These are phyloP conservation scores for Paramyrothecium roridum DNA, from an alignment of 2,329 filamentous ascomycete genomes.

Conservation along the genomic window DNA sequence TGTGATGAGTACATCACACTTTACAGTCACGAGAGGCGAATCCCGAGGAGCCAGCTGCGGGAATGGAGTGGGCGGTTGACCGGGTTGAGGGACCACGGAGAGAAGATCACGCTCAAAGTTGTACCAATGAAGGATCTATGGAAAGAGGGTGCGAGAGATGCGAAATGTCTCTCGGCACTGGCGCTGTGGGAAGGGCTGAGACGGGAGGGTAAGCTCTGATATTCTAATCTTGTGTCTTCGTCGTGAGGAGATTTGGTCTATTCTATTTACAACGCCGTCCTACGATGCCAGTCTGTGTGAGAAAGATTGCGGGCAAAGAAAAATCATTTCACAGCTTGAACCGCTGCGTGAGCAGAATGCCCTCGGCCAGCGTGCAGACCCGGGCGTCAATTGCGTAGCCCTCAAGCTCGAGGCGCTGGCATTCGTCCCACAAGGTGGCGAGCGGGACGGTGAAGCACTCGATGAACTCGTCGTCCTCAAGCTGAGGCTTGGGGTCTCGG, in stretches of 20 bases:
- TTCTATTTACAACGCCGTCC: too few species aligned
- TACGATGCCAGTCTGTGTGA: too few species aligned
- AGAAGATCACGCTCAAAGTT: slow-evolving; percentile 60
- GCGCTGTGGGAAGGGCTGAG: slow-evolving; percentile 57
- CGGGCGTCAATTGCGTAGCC: slow-evolving; percentile 78
- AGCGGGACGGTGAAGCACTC: slow-evolving; percentile 72
- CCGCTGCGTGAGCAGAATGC: slow-evolving; percentile 67
- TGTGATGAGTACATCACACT: slow-evolving; percentile 60
- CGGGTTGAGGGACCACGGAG: slow-evolving; percentile 54
- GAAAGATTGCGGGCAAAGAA: too few species aligned
- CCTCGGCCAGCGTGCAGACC: slow-evolving; percentile 74
- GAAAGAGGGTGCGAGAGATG: slow-evolving; percentile 54
- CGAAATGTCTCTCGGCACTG: slow-evolving; percentile 57
- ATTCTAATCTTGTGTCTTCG: not conserved
- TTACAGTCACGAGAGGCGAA: slow-evolving; percentile 52
- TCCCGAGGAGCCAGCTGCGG: slow-evolving; percentile 45
- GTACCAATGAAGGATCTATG: slow-evolving; percentile 55
- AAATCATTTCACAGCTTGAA: slow-evolving; percentile 37
- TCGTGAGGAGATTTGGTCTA: too few species aligned
- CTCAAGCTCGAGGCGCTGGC: slow-evolving; percentile 62
- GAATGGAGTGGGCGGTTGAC: slow-evolving; percentile 58
- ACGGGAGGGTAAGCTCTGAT: slow-evolving; percentile 39
- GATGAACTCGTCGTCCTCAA: slow-evolving; percentile 81
- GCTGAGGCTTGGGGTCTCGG: slow-evolving; percentile 62
- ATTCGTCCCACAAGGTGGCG: slow-evolving; percentile 60